These are phyloP conservation scores for Fusarium sp. DNA, from an alignment of 2,329 filamentous ascomycete genomes.

Conservation along the genomic window DNA sequence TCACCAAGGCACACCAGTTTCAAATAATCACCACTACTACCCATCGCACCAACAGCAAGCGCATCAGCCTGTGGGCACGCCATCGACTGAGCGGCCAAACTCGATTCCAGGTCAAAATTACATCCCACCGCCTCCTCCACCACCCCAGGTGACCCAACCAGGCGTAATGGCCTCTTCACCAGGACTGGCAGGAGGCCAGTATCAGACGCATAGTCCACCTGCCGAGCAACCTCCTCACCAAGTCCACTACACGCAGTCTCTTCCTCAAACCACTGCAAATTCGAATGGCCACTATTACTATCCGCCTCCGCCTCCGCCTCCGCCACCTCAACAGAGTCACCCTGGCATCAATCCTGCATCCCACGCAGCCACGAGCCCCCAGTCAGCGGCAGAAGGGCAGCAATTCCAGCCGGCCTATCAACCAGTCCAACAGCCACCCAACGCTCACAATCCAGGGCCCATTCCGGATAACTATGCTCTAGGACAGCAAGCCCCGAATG, in stretches of 20 bases:
- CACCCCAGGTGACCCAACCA: not conserved
- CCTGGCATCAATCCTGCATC: not conserved
- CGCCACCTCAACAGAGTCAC: not conserved
- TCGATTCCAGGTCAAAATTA: not conserved
- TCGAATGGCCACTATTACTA: not conserved
- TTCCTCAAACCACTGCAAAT: not conserved
- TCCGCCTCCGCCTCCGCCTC: not conserved
- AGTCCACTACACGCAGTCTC: not conserved
- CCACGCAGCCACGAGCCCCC: not conserved
- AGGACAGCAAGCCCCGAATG: not conserved
- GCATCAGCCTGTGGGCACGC: not conserved
- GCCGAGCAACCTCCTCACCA: not conserved
- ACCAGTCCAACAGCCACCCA: not conserved
- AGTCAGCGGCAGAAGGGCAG: not conserved
- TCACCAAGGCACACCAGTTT: not conserved
- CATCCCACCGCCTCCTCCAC: not conserved
- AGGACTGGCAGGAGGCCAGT: not conserved
- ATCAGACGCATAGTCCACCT: not conserved
- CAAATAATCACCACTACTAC: not conserved
- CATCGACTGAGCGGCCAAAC: not conserved
- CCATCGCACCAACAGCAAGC: not conserved
- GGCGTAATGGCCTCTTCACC: not conserved
- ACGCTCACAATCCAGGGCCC: rapidly evolving
- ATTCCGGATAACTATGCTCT: not conserved
- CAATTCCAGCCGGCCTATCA: constrained; percentile 1